phyloP scores from a whole-genome alignment of 225 moss, liverwort and hornwort species.

The Neckera pumila region DNA sequence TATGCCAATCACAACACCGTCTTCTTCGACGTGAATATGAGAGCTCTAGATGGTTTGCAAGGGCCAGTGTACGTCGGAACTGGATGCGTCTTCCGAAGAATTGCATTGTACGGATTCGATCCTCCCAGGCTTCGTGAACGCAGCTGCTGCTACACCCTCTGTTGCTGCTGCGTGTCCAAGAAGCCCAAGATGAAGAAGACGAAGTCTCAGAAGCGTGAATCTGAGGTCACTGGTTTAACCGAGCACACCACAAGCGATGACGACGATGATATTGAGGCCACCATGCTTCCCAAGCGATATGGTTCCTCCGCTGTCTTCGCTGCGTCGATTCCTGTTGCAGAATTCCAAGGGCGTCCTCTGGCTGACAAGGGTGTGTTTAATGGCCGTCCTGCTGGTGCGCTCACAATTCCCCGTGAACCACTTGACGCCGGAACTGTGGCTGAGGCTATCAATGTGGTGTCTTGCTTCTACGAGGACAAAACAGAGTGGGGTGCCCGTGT shows the following conservation, averaged over 20 bases:
- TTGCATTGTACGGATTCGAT: constrained; percentile 68
- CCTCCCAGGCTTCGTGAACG: constrained; percentile 38
- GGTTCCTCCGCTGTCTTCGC: constrained; percentile 63
- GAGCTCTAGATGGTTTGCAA: constrained; percentile 63
- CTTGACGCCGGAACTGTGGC: constrained; percentile 84
- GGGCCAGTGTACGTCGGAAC: constrained; percentile 80
- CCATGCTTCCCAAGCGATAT: constrained; percentile 76
- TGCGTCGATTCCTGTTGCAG: constrained; percentile 63
- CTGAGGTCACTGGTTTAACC: constrained; percentile 28
- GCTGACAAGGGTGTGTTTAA: constrained; percentile 60
- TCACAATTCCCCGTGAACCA: constrained; percentile 71
- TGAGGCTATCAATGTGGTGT: constrained; percentile 88
- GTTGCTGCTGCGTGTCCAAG: constrained; percentile 33
- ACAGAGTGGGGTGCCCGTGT: constrained; percentile 89
- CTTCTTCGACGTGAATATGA: constrained; percentile 76
- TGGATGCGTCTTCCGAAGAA: constrained; percentile 60
- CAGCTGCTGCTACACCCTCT: constrained; percentile 15
- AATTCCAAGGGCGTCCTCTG: constrained; percentile 71
- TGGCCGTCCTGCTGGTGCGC: constrained; percentile 65
- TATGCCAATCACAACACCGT: constrained; percentile 74
- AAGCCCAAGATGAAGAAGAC: constrained; percentile 26
- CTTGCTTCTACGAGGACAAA: constrained; percentile 92
- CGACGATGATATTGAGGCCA: constrained; percentile 49
- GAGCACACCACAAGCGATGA: constrained; percentile 55
- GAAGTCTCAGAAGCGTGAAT: constrained; percentile 26